Conservation (phyloP, 306 rosid genomes). For the Boehmeria nivea region DNA sequence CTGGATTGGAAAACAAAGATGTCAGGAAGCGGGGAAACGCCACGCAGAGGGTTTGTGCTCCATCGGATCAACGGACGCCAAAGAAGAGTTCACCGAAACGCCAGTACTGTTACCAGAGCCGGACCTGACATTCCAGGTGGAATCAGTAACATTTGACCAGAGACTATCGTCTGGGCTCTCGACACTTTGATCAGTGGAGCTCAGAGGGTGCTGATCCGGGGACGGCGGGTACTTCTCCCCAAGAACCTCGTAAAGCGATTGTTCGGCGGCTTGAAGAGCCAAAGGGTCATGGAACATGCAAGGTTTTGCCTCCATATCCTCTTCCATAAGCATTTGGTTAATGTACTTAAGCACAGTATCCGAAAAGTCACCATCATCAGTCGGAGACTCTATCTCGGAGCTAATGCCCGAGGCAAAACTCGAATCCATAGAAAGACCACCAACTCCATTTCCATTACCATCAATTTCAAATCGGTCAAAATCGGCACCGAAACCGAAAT, state of each 20-base stretch:
- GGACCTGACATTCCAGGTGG: constrained; percentile 16
- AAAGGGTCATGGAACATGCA: constrained; percentile 43
- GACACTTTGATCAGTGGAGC: constrained; percentile 14
- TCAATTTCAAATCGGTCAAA: constrained; percentile 15
- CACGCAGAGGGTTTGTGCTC: constrained; percentile 32
- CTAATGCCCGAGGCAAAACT: constrained; percentile 13
- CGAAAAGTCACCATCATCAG: constrained; percentile 36
- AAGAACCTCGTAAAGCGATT: constrained; percentile 44
- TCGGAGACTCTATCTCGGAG: constrained; percentile 30
- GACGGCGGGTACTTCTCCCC: constrained; percentile 28
- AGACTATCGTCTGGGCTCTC: constrained; percentile 36
- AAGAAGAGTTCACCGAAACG: constrained; percentile 22
- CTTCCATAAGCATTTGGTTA: constrained; percentile 60
- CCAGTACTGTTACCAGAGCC: no score
- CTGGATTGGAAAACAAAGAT: constrained; percentile 44
- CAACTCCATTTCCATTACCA: constrained; percentile 4
- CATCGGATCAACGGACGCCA: constrained; percentile 19
- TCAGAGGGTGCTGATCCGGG: constrained; percentile 37
- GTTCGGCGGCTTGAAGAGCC: constrained; percentile 49
- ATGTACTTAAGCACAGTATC: constrained; percentile 36
- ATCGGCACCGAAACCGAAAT: constrained; percentile 14
- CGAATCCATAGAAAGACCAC: constrained; percentile 12
- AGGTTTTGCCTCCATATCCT: constrained; percentile 46
- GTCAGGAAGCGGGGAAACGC: constrained; percentile 26
- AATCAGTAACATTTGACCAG: constrained; percentile 16